Evolutionary conservation across 2,329 filamentous ascomycete genomes (phyloP), one percentile per base, ranked within the genome.

Genomic region (Thielaviopsis populi): DNA sequence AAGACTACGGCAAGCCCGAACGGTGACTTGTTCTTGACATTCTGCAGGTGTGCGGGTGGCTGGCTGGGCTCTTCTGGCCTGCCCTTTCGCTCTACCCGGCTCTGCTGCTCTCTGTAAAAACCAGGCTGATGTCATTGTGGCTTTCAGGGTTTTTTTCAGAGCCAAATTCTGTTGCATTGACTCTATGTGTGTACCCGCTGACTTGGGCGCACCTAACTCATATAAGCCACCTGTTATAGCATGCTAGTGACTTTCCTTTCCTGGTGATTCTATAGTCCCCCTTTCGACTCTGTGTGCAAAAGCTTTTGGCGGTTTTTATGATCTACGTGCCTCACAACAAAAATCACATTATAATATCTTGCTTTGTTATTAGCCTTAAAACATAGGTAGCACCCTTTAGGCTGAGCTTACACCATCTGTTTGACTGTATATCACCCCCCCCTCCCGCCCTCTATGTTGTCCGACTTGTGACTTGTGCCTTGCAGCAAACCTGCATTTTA

Each of bases 391-490:
- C 13, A n/a, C 33, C 40, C 50, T 56, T 17, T 17, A 33, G n/a
- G 50, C 50, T 33, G 50, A 56, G 50, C 50, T 56, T 13, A 33
- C 50, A 30, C 27, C n/a, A 56, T 56, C 17, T 30, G 27, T 56
- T 33, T 56, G 13, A 33, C 58, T 59, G 37, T n/a, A 37, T n/a
- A 4, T 33, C n/a, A 17, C 37, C 30, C 5, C 33, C 24, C 27
- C 22, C 7, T 17, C 13, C 2, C 7, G 27, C 19, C 8, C 8
- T 17, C 13, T 7, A 42, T 59, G 30, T 43, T 59, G 58, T 40
- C 58, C 58, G 30, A 56, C 50, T 56, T 48, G 58, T 46, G 27
- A 54, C 50, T 54, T 50, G 59, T 48, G 59, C 41, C 59, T 48
- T 61, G 40, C 22, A 27, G 40, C 17, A 59, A 42, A 41, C 56